Percentiles rank a stretch among this genome's conserved stretches.
Conservation (phyloP, 495 filamentous ascomycete species). For the Daldinia concentrica region DNA sequence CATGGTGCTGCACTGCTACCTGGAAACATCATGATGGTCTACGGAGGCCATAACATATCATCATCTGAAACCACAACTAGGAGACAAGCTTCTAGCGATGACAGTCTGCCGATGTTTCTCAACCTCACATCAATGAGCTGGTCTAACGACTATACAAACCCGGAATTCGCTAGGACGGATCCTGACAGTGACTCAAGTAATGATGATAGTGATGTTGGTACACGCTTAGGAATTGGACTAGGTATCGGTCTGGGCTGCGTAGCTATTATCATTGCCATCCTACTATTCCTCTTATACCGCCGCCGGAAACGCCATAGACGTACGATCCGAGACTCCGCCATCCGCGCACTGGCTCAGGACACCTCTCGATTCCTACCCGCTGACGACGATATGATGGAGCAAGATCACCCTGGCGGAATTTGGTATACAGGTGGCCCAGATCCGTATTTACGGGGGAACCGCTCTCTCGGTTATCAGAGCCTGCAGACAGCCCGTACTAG, state of each 20-base stretch:
- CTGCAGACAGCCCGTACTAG: constrained; percentile 44
- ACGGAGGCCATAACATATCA: constrained; percentile 80
- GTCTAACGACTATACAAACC: constrained; percentile 73
- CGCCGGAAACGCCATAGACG: constrained; percentile 53
- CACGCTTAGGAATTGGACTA: constrained; percentile 71
- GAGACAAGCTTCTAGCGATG: constrained; percentile 47
- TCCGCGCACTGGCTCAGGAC: constrained; percentile 55
- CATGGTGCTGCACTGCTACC: constrained; percentile 86
- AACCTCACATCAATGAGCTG: constrained; percentile 80
- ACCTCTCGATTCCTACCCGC: constrained; percentile 44
- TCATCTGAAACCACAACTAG: constrained; percentile 51
- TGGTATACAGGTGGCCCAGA: constrained; percentile 58
- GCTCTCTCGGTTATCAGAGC: constrained; percentile 57
- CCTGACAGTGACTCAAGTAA: constrained; percentile 28
- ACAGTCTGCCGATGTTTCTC: constrained; percentile 70
- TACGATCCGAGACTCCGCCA: constrained; percentile 48
- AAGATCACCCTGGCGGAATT: constrained; percentile 38
- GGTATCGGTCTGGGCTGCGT: constrained; percentile 75
- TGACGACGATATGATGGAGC: constrained; percentile 69
- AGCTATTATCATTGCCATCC: constrained; percentile 58
- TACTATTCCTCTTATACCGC: constrained; percentile 68
- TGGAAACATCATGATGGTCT: constrained; percentile 88
- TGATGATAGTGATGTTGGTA: constrained; percentile 25
- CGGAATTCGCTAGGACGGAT: constrained; percentile 43
- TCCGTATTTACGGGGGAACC: constrained; percentile 50